Base-by-base conservation (phyloP, 2,329 filamentous ascomycete species). In the Trichoderma atrobrunneum region DNA sequence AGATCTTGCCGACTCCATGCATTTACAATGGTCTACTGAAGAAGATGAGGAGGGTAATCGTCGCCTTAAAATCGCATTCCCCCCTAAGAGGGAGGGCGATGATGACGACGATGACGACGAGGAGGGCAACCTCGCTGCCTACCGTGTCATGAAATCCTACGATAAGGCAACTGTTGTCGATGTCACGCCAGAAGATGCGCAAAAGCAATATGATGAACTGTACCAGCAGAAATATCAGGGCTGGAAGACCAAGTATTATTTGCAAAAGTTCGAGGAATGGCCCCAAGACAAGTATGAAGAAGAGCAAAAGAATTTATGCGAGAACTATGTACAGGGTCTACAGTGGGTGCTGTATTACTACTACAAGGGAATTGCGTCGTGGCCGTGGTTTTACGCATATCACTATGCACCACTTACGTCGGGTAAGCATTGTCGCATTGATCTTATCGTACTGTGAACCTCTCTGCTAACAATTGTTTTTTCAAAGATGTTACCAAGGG, bases 271-370 rank as follows among this genome's bases (percentile, higher is more conserved):
- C 76, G 84, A 91, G 34, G 92, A 92, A 68, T 99, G 95, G 94
- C 90, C 91, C 18, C 85, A 92, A 12, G 91, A 94, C 62, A 92
- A 93, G 77, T 91, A 95, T 75, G 90, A 84, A 21, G 77, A 90
- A 54, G 94, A 97, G 81, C 87, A 98, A 79, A 91, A 86, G 69
- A 91, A 92, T 75, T 86, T 99, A 73, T 92, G 93, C 30, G 94
- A 98, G 82, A 99, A 98, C 82, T 99, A 99, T 78, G 94, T 99
- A 7, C 93, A 99, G 82, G 96, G 96, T 73, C 84, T 99, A 73
- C 96, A 99, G 81, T 99, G 96, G 97, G 96, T 99, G 57, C 85
- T 99, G 64, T 98, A 92, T 82, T 99, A 99, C 85, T 99, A 99
- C 83, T 99, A 99, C 83, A 91, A 92, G 69, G 96, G 96, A 74